phyloP scores from a whole-genome alignment of 345 rosid genomes.

The Mallotus nudiflorus region DNA sequence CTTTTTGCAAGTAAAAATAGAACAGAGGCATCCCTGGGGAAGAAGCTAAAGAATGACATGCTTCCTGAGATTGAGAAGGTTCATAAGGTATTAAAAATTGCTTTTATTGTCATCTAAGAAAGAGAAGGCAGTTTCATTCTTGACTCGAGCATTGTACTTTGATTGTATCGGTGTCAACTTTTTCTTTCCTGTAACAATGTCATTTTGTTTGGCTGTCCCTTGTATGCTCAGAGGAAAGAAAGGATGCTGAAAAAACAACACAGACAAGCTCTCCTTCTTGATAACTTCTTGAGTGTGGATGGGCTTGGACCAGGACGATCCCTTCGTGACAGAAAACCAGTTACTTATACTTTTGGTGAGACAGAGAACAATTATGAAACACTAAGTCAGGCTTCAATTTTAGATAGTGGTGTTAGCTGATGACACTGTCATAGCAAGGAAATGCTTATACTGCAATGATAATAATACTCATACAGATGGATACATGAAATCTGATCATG shows the following conservation, averaged over 20 bases:
- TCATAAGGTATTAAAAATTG: conserved; percentile 66
- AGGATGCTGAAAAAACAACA: conserved; percentile 87
- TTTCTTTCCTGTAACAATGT: conserved; percentile 9
- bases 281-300: conserved; percentile 63
- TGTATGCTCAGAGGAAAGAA: conserved; percentile 68
- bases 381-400: background rate
- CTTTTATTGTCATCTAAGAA: conserved; percentile 5
- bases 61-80: conserved; percentile 96
- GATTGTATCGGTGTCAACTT: conserved; percentile 5
- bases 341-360: conserved; percentile 93
- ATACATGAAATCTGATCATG: conserved; percentile 11
- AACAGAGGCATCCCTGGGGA: conserved; percentile 83
- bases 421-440: background rate
- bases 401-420: background rate
- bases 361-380: conserved; percentile 6
- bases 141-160: background rate
- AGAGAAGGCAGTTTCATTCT: background rate
- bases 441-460: background rate
- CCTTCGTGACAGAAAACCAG: conserved; percentile 93
- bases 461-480: background rate
- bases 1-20: conserved; percentile 83
- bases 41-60: conserved; percentile 84
- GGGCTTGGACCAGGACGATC: conserved; percentile 85
- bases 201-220: conserved; percentile 10
- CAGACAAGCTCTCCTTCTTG: conserved; percentile 83